These are phyloP conservation scores for Leersia perrieri DNA, from an alignment of 176 grass and related monocot species.

Conservation along the genomic window DNA sequence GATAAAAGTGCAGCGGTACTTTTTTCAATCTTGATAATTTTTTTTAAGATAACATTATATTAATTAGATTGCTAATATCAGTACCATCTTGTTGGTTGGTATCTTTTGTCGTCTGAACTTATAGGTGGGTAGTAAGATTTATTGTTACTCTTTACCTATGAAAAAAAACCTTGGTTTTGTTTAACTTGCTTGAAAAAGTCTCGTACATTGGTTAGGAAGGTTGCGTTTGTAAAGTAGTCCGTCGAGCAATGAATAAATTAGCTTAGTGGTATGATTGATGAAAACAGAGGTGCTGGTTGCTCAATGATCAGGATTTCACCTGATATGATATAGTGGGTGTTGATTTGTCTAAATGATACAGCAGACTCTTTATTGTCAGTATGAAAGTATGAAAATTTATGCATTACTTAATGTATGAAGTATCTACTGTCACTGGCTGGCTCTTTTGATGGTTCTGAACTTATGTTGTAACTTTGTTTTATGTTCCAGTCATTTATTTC, in stretches of 20 bases:
- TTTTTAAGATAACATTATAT: conserved; percentile 6
- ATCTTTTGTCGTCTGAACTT: neutral
- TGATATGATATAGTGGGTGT: neutral
- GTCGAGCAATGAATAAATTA: neutral
- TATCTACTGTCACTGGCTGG: neutral
- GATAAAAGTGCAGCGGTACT: conserved; percentile 71
- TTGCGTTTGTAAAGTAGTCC: neutral
- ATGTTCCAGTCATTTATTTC: neutral
- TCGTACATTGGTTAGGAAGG: neutral
- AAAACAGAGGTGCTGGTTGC: neutral
- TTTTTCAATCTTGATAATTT: conserved; percentile 11
- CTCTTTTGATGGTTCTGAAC: neutral
- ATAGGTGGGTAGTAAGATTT: neutral
- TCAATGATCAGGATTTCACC: neutral
- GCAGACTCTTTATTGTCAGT: neutral
- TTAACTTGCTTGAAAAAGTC: neutral
- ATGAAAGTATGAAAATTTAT: neutral
- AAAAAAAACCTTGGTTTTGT: neutral
- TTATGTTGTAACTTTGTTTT: conserved; percentile 2
- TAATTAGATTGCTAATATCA: neutral
- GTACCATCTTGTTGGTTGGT: neutral
- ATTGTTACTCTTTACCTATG: neutral
- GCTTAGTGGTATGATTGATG: neutral
- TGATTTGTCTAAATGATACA: neutral
- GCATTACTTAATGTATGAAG: neutral